Evolutionary conservation across 2,329 filamentous ascomycete species (phyloP).

Genomic region (Colletotrichum scovillei): DNA sequence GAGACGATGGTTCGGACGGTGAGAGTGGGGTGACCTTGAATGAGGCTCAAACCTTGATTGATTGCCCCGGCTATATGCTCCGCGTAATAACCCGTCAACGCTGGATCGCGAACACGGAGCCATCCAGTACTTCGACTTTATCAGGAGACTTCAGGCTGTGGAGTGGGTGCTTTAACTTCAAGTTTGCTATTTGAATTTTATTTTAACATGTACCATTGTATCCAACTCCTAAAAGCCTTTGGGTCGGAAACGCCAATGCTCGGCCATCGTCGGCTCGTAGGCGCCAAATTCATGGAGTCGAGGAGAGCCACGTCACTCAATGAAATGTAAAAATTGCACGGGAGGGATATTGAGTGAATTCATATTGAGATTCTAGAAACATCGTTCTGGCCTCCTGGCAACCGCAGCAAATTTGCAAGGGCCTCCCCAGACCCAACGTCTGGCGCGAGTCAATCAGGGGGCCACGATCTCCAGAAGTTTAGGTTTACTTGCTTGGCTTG

Average conservation of each 20-base stretch:
- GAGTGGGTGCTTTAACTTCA: not conserved
- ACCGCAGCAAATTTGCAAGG: not conserved
- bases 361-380: conserved; percentile 7
- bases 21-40: not conserved
- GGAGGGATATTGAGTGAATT: not conserved
- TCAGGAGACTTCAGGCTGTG: not conserved
- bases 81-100: not conserved
- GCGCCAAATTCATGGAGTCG: not conserved
- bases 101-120: too few relatives aligned
- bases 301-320: not conserved
- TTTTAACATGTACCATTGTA: too few relatives aligned
- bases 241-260: not conserved
- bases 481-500: not conserved
- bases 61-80: not conserved
- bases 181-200: not conserved
- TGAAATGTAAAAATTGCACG: not conserved
- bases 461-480: conserved; percentile 3
- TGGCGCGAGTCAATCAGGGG: conserved; percentile 15
- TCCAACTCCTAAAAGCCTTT: not conserved
- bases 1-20: not conserved
- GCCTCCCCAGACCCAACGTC: not conserved
- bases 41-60: not conserved
- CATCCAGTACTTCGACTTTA: not conserved
- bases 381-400: not conserved
- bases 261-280: not conserved